Base-by-base conservation (phyloP, 768 basidiomycete species). In the Termitomyces sp. region DNA sequence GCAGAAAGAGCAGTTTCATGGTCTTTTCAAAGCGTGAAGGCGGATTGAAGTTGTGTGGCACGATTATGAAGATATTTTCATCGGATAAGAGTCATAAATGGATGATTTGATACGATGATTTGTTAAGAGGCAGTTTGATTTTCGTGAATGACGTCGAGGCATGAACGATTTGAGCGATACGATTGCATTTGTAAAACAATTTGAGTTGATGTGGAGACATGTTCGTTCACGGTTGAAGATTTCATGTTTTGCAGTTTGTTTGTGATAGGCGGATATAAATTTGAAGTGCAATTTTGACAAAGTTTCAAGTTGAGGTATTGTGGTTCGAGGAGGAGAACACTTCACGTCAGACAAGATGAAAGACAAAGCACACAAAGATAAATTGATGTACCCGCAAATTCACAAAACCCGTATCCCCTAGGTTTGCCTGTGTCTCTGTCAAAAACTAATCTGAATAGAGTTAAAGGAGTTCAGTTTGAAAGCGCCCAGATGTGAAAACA, bases 1-100 rank as follows among this genome's bases (percentile, higher is more conserved):
- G 97, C 97, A 49, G 93, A 96, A 24, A 83, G 71, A 7, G 97
- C 97, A 22, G 97, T 98, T 71, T 97, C 95, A 69, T 96, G 91
- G 71, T 99, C 97, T 90, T 70, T 61, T 52, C 43, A 58, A 32
- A 49, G 22, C 17, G 59, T 38, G 50, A 52, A 60, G 17, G n/a
- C 57, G 56, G 50, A 40, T 58, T 57, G 58, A 35, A 40, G 44
- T 46, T 45, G 58, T 49, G 53, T 55, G 58, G 41, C 37, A 50
- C 37, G n/a, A 50, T 5, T 26, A 22, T 11, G 37, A 28, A 19
- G 9, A 26, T n/a, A 49, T 26, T 38, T 49, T 49, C 22, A 49
- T 9, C 37, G 34, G 11, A 35, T 21, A 34, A 48, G 34, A 17
- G 24, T 44, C 24, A 17, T 17, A 24, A 44, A 6, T 44, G 14